phyloP scores from a whole-genome alignment of 2,329 filamentous ascomycete species.

The Curvularia verruculosa region DNA sequence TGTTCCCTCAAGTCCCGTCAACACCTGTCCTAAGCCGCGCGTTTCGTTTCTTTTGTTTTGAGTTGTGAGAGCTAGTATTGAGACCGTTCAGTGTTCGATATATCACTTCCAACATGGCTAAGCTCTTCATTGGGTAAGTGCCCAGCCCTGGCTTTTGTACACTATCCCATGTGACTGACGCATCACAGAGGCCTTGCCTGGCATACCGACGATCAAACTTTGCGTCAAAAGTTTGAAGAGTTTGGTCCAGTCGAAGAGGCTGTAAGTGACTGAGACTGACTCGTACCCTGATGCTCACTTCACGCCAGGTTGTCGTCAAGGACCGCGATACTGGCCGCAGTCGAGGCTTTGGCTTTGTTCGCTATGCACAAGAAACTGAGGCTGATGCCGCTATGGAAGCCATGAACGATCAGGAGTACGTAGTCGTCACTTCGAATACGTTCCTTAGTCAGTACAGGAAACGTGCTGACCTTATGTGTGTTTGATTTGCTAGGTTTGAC shows the following conservation, averaged over 20 bases:
- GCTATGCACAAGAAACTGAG: constrained; percentile 77
- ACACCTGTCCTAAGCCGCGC: constrained; percentile 35
- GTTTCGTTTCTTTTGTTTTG: constrained; percentile 20
- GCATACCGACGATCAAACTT: constrained; percentile 90
- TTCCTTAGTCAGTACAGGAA: background rate
- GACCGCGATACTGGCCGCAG: constrained; percentile 96
- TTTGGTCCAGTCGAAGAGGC: constrained; percentile 93
- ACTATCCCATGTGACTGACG: constrained; percentile 14
- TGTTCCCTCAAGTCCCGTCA: constrained; percentile 25
- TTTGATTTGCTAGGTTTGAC: constrained; percentile 90
- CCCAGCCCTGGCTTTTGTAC: constrained; percentile 1
- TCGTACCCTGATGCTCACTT: constrained; percentile 24
- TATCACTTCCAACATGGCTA: constrained; percentile 70
- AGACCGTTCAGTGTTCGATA: constrained; percentile 48
- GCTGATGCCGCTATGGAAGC: constrained; percentile 75
- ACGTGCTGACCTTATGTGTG: constrained; percentile 23
- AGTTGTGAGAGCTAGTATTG: constrained; percentile 46
- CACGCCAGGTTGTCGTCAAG: constrained; percentile 85
- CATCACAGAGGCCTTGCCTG: constrained; percentile 86
- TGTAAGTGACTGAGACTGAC: constrained; percentile 65
- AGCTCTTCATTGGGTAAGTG: constrained; percentile 91
- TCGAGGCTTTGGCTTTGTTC: constrained; percentile 96
- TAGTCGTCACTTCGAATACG: constrained; percentile 11
- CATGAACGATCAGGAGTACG: constrained; percentile 93
- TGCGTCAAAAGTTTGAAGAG: constrained; percentile 90